Evolutionary conservation across 139 green algal species (phyloP).

Genomic region (Coccomyxa sp.): DNA sequence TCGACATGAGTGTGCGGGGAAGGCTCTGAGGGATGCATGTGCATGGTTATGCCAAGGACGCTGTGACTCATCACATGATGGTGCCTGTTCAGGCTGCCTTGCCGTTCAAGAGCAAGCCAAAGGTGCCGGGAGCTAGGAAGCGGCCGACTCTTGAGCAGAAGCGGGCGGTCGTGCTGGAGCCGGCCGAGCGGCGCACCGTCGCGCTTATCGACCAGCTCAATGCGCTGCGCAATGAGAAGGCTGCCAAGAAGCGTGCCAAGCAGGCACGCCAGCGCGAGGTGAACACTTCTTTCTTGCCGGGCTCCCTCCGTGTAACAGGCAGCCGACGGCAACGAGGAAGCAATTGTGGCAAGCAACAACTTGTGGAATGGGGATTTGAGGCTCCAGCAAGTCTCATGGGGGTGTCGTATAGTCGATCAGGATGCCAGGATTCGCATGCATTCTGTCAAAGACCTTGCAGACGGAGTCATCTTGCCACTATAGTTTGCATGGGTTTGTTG

Average conservation of each 20-base stretch:
- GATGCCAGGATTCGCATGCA: too few species aligned
- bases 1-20: too few species aligned
- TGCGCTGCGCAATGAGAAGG: constrained; percentile 91
- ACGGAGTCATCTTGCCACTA: too few species aligned
- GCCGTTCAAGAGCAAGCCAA: constrained; percentile 95
- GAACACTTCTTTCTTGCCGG: not conserved
- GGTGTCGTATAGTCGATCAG: too few species aligned
- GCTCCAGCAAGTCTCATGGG: not conserved
- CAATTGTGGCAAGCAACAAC: too few species aligned
- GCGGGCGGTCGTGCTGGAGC: constrained; percentile 56
- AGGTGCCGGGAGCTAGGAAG: constrained; percentile 63
- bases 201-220: constrained; percentile 86
- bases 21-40: too few species aligned
- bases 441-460: too few species aligned
- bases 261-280: constrained; percentile 29
- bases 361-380: too few species aligned
- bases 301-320: not conserved
- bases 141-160: constrained; percentile 78
- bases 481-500: too few species aligned
- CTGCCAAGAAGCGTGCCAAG: constrained; percentile 57
- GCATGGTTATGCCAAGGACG: too few species aligned
- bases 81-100: constrained; percentile 57
- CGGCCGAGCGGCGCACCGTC: constrained; percentile 46
- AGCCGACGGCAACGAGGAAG: too few species aligned
- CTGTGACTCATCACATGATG: too few species aligned